A percentile compares a stretch with the other conserved stretches of the same genome.
phyloP scores from a whole-genome alignment of 345 rosid genomes.

The Theobroma cacao region DNA sequence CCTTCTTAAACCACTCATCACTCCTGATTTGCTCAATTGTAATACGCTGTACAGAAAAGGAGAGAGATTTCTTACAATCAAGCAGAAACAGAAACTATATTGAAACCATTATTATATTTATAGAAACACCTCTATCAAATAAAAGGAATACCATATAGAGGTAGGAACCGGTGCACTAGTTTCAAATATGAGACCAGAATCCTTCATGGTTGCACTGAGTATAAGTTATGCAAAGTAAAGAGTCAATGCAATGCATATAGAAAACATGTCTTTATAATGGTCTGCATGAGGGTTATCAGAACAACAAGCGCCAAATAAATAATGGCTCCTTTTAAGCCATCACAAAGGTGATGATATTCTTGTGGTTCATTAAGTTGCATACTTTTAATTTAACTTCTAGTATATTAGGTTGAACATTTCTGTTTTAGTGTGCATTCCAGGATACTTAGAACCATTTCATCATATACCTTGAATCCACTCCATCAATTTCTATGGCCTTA shows the following conservation, averaged over 20 bases:
- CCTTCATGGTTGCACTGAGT: slow-evolving; percentile 8
- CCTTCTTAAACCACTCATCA: slow-evolving; percentile 80
- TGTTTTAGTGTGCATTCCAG: not conserved
- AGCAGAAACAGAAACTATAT: slow-evolving; percentile 8
- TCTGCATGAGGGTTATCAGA: not conserved
- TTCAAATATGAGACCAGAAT: slow-evolving; percentile 1
- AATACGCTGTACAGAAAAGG: slow-evolving; percentile 60
- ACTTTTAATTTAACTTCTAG: not conserved
- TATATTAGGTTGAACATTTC: not conserved
- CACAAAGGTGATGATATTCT: not conserved
- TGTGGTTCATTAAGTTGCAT: not conserved
- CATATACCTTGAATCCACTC: not conserved
- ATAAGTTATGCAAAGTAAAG: slow-evolving; percentile 4
- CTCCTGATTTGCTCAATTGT: slow-evolving; percentile 71
- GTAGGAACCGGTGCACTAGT: not conserved
- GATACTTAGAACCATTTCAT: slow-evolving; percentile 6
- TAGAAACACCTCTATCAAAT: slow-evolving; percentile 1
- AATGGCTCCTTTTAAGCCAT: slow-evolving; percentile 1
- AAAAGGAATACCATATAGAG: not conserved
- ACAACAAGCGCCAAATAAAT: not conserved
- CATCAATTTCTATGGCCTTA: slow-evolving; percentile 6
- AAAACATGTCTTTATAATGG: slow-evolving; percentile 1
- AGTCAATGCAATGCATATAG: slow-evolving; percentile 6
- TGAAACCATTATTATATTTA: slow-evolving; percentile 2
- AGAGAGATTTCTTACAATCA: slow-evolving; percentile 6